Evolutionary conservation across 2,329 filamentous ascomycete species (phyloP).

Genomic region (Aspergillus eucalypticola): DNA sequence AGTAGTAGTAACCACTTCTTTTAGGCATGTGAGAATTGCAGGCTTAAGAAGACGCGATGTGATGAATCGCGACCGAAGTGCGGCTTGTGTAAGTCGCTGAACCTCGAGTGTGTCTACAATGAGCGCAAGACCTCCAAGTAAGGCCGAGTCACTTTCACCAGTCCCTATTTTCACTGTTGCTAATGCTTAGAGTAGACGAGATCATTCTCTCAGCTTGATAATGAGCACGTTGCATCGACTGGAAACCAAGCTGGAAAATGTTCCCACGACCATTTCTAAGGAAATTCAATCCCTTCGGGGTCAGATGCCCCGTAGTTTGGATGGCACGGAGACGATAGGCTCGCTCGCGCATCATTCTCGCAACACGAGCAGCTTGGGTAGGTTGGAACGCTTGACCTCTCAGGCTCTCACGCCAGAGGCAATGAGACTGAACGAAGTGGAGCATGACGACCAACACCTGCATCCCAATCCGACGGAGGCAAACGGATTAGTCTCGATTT

Average conservation of each 20-base stretch:
- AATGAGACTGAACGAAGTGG: constrained; percentile 31
- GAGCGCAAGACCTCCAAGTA: constrained; percentile 56
- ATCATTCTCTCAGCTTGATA: constrained; percentile 56
- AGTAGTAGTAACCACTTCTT: background rate
- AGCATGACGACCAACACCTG: constrained; percentile 27
- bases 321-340: constrained; percentile 17
- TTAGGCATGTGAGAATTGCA: constrained; percentile 56
- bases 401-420: constrained; percentile 32
- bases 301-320: constrained; percentile 23
- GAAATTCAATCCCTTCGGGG: constrained; percentile 36
- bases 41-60: constrained; percentile 56
- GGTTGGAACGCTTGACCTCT: constrained; percentile 17
- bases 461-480: constrained; percentile 29
- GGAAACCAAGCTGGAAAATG: constrained; percentile 54
- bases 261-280: constrained; percentile 38
- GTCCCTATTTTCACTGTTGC: background rate
- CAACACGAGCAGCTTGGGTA: constrained; percentile 10
- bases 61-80: constrained; percentile 57
- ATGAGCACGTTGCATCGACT: constrained; percentile 57
- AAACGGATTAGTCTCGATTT: constrained; percentile 42
- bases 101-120: constrained; percentile 54
- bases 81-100: constrained; percentile 52
- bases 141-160: constrained; percentile 10
- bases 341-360: constrained; percentile 20
- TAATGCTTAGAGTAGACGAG: constrained; percentile 42